Conservation (phyloP, 768 basidiomycete species). For the Pisolithus tinctorius region DNA sequence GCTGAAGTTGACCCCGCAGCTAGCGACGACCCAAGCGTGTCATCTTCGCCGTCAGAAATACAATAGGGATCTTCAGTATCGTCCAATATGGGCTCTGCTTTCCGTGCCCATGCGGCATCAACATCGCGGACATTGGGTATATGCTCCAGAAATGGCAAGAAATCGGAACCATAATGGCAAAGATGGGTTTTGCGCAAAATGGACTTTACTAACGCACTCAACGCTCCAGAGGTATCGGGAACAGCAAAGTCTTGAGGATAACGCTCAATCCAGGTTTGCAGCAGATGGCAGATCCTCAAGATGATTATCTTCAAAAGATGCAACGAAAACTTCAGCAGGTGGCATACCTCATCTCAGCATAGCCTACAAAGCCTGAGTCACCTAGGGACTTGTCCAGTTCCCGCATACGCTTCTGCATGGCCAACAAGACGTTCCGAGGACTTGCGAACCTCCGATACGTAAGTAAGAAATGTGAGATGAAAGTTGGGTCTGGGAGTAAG, state of each 20-base stretch:
- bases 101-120: constrained; percentile 71
- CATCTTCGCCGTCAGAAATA: constrained; percentile 48
- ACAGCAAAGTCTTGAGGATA: constrained; percentile 81
- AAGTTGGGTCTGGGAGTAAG: constrained; percentile 54
- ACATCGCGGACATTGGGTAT: constrained; percentile 58
- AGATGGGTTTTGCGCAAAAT: constrained; percentile 76
- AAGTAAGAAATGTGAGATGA: constrained; percentile 72
- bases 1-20: constrained; percentile 27
- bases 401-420: constrained; percentile 84
- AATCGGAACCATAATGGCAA: constrained; percentile 78
- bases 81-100: constrained; percentile 47
- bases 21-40: constrained; percentile 19
- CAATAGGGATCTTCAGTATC: constrained; percentile 61
- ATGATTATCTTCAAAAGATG: neutral
- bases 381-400: constrained; percentile 64
- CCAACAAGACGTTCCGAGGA: constrained; percentile 71
- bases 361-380: constrained; percentile 83
- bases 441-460: constrained; percentile 80
- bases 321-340: neutral
- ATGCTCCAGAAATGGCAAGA: constrained; percentile 72
- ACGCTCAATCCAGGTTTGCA: constrained; percentile 70
- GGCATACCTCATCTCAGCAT: constrained; percentile 77
- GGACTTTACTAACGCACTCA: constrained; percentile 71
- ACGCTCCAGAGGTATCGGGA: constrained; percentile 62
- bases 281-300: constrained; percentile 67